A percentile compares a stretch with the other conserved stretches of the same genome.
Conservation (phyloP, 129 eudicot genomes). For the Flaveria linearis region DNA sequence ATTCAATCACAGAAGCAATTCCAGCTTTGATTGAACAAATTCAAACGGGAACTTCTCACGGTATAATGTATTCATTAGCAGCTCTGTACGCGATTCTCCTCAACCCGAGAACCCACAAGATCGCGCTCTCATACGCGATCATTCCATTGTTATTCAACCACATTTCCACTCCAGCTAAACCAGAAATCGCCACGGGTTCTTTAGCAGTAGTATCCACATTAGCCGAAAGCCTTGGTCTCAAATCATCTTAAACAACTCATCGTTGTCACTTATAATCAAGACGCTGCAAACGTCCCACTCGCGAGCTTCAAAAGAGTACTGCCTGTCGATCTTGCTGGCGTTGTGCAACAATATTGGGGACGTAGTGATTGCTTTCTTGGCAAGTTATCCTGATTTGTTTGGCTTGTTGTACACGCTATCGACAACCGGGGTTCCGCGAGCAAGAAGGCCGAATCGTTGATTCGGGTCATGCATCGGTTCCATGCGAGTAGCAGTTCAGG, state of each 20-base stretch:
- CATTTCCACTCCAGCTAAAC: conserved; percentile 44
- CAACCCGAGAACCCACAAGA: conserved; percentile 51
- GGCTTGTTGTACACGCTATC: conserved; percentile 45
- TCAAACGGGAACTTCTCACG: conserved; percentile 47
- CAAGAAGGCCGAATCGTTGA: conserved; percentile 57
- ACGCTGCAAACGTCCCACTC: conserved; percentile 36
- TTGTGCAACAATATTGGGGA: conserved; percentile 57
- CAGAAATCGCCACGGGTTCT: conserved; percentile 56
- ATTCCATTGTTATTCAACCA: conserved; percentile 47
- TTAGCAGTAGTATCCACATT: conserved; percentile 63
- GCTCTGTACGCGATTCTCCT: conserved; percentile 65
- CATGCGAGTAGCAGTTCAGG: conserved; percentile 55
- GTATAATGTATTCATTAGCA: conserved; percentile 67
- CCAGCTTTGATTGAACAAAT: conserved; percentile 57
- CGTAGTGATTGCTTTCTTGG: conserved; percentile 53
- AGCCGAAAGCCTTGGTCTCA: conserved; percentile 53
- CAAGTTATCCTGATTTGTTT: conserved; percentile 52
- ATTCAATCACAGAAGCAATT: conserved; percentile 42
- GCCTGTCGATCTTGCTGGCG: conserved; percentile 59
- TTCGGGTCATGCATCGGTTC: conserved; percentile 54
- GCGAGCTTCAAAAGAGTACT: conserved; percentile 61
- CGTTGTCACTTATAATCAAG: conserved; percentile 29
- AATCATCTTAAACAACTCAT: conserved; percentile 39
- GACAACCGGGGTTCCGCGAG: conserved; percentile 50
- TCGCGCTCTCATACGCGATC: conserved; percentile 44